A percentile compares a stretch with the other conserved stretches of the same genome.
Evolutionary conservation across 495 filamentous ascomycete genomes (phyloP).

Genomic region (Letharia columbiana): DNA sequence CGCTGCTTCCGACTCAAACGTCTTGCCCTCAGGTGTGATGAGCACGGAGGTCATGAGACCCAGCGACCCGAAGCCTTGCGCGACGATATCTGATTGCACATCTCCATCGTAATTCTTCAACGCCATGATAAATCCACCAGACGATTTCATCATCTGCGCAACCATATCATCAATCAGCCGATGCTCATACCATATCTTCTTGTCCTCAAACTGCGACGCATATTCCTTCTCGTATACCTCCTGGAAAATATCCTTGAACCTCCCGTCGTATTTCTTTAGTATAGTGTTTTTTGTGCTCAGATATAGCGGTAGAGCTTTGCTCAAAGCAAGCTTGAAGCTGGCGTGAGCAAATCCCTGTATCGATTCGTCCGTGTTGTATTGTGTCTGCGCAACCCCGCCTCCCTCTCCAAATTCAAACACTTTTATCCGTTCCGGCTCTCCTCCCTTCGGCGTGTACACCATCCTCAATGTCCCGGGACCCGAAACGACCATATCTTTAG

Average conservation of each 20-base stretch:
- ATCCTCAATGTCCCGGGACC: constrained; percentile 83
- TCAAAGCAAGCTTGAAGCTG: constrained; percentile 86
- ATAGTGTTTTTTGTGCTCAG: constrained; percentile 99
- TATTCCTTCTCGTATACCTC: constrained; percentile 85
- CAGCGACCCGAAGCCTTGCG: constrained; percentile 95
- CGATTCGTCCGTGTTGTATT: constrained; percentile 96
- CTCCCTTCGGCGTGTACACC: constrained; percentile 80
- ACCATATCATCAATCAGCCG: constrained; percentile 99
- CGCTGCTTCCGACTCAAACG: constrained; percentile 94
- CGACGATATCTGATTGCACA: constrained; percentile 95
- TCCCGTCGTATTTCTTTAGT: constrained; percentile 94
- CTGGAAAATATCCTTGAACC: constrained; percentile 99
- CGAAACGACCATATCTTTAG: constrained; percentile 74
- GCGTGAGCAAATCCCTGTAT: constrained; percentile 92
- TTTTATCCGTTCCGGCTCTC: constrained; percentile 75
- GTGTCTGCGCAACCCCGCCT: constrained; percentile 81
- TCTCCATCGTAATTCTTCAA: constrained; percentile 99
- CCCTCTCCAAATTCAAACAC: constrained; percentile 78
- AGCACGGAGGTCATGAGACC: constrained; percentile 98
- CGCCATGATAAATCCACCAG: constrained; percentile 91
- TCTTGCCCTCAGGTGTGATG: constrained; percentile 88
- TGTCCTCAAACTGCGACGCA: constrained; percentile 77
- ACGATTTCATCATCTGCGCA: constrained; percentile 98
- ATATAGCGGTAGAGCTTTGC: constrained; percentile 82
- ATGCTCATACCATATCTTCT: constrained; percentile 98